Evolutionary conservation across 139 green algal genomes (phyloP).

Genomic region (Coelastrella sp.): DNA sequence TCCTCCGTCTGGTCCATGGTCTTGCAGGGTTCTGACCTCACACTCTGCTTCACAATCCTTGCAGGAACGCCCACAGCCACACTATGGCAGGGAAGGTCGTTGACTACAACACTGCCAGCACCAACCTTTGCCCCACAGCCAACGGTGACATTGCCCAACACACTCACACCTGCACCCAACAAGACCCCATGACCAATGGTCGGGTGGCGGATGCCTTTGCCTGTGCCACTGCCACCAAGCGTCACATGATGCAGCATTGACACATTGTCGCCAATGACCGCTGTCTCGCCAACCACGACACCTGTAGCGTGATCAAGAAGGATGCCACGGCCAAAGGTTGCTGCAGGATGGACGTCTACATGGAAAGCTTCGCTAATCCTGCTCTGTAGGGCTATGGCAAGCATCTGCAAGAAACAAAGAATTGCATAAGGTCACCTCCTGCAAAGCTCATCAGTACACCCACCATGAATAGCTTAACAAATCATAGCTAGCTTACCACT

Average conservation of each 20-base stretch:
- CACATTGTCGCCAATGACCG: slow-evolving; percentile 93
- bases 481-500: too few relatives aligned
- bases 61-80: slow-evolving; percentile 94
- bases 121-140: slow-evolving; percentile 88
- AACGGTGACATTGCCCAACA: slow-evolving; percentile 84
- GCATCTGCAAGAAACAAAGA: too few relatives aligned
- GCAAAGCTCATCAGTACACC: too few relatives aligned
- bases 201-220: slow-evolving; percentile 76
- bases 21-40: slow-evolving; percentile 69
- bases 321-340: slow-evolving; percentile 82
- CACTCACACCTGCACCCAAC: slow-evolving; percentile 86
- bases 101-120: slow-evolving; percentile 88
- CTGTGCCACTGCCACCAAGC: slow-evolving; percentile 88
- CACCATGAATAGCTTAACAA: too few relatives aligned
- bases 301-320: slow-evolving; percentile 95
- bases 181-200: slow-evolving; percentile 89
- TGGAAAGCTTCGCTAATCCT: slow-evolving; percentile 82
- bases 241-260: slow-evolving; percentile 97
- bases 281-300: slow-evolving; percentile 96
- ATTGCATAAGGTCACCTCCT: too few relatives aligned
- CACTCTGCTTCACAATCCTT: slow-evolving; percentile 74
- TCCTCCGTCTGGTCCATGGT: slow-evolving; percentile 87
- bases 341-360: slow-evolving; percentile 93
- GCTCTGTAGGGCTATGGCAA: slow-evolving; percentile 84
- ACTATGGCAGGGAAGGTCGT: slow-evolving; percentile 78